phyloP scores from a whole-genome alignment of 2,329 filamentous ascomycete species.

The Diaporthe amygdali region DNA sequence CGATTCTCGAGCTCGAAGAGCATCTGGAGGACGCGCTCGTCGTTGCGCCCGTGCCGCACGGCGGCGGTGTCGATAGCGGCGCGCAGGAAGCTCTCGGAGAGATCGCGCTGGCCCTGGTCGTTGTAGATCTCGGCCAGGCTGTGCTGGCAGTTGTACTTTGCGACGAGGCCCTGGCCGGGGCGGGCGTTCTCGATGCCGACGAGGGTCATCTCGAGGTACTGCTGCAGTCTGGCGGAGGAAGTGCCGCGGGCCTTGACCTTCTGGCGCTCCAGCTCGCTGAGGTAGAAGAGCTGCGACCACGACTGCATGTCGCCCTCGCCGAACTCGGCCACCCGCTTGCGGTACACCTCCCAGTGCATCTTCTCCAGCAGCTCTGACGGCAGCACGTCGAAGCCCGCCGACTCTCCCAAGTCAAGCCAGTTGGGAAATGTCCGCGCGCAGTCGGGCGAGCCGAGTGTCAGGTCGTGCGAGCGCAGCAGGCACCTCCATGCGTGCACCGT shows the following conservation, averaged over 20 bases:
- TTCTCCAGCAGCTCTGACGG: conserved; percentile 14
- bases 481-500: conserved; percentile 18
- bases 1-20: conserved; percentile 20
- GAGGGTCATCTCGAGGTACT: conserved; percentile 8
- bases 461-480: conserved; percentile 20
- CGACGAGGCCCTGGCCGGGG: not conserved
- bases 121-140: conserved; percentile 14
- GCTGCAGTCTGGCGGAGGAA: not conserved
- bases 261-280: conserved; percentile 24
- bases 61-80: conserved; percentile 6
- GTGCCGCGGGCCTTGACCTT: conserved; percentile 14
- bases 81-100: conserved; percentile 9
- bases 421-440: conserved; percentile 12
- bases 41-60: not conserved
- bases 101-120: not conserved
- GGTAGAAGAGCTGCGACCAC: conserved; percentile 14
- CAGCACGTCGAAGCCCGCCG: conserved; percentile 16
- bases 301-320: not conserved
- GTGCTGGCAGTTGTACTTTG: conserved; percentile 19
- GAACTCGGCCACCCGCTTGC: not conserved
- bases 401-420: conserved; percentile 25
- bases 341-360: conserved; percentile 15
- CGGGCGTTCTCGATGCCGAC: not conserved
- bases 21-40: conserved; percentile 1
- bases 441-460: not conserved